Evolutionary conservation across 371 early-diverging fungal genomes (phyloP).

Genomic region (Lichtheimia ramosa): DNA sequence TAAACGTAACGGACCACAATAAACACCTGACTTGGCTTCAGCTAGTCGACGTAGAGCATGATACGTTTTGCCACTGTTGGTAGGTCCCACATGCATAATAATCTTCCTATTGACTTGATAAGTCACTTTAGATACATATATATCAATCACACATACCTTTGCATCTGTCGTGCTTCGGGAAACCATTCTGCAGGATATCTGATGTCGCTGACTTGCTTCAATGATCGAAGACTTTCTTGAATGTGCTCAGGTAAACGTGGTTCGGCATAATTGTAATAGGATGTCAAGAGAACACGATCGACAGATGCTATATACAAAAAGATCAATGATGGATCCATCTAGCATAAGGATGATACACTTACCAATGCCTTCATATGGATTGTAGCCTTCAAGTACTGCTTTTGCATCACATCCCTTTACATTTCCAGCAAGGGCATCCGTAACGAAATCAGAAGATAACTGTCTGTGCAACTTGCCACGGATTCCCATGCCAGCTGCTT

Average conservation of each 20-base stretch:
- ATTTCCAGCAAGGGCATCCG: constrained; percentile 8
- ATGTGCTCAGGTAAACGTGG: constrained; percentile 31
- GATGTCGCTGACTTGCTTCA: constrained; percentile 72
- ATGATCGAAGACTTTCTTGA: constrained; percentile 36
- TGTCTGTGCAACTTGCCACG: constrained; percentile 18
- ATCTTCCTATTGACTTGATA: constrained; percentile 56
- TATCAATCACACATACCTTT: constrained; percentile 44
- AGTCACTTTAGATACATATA: background rate
- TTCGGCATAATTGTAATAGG: constrained; percentile 39
- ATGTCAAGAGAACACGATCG: constrained; percentile 29
- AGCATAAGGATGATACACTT: background rate
- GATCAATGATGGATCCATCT: background rate
- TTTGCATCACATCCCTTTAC: background rate
- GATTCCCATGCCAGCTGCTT: constrained; percentile 27
- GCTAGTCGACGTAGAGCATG: constrained; percentile 77
- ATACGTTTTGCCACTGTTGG: constrained; percentile 97
- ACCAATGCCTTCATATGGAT: constrained; percentile 6
- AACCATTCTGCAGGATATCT: constrained; percentile 83
- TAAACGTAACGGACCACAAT: constrained; percentile 91
- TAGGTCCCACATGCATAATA: constrained; percentile 94
- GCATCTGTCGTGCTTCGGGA: constrained; percentile 70
- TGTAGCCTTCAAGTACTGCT: background rate
- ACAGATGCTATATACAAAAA: background rate
- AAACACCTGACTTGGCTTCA: constrained; percentile 69
- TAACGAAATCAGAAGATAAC: constrained; percentile 17